Base-by-base conservation (phyloP, 257 asterid species). In the Nicotiana tomentosiformis region DNA sequence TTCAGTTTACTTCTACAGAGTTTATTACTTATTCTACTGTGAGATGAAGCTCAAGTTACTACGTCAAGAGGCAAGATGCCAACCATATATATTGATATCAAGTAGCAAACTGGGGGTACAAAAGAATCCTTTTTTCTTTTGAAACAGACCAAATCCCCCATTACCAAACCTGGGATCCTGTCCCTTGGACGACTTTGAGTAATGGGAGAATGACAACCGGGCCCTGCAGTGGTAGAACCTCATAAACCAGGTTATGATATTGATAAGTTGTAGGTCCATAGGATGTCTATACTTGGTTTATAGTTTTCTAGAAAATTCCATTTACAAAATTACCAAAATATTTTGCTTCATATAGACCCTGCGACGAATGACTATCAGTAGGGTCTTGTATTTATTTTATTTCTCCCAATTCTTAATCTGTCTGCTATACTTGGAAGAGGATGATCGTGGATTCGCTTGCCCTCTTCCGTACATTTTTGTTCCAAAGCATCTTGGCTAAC, bases 1-100 rank as follows among this genome's bases (percentile, higher is more conserved):
- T 96, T 87, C 98, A 96, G 84, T 94, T 94, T 88, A 91, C 97
- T 69, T 96, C 99, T 7, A 88, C 88, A 1, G 98, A 96, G 93
- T 96, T 94, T 86, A 86, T 90, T 85, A 90, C 97, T 43, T 94
- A 96, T 86, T 91, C 98, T 30, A 88, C 87, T 29, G 83, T 94
- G 79, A 90, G 99, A 87, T 96, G 92, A 94, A 83, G 86, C 17
- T 68, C 29, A 35, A 29, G 55, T 49, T 66, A 30, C 51, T 51
- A n/a, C 11, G 35, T 9, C 80, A 74, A 49, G 80, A 76, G 64
- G 80, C 30, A 26, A 76, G 64, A 51, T 76, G 26, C 64, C 64
- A 26, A 51, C 16, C 16, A 51, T 51, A 76, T 76, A 15, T 49
- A 76, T 29, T 8, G 80, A 76, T 72, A 46, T 51, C 5, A 76